These are phyloP conservation scores for Musa acuminata DNA, from an alignment of 176 grass and related monocot species.

Conservation along the genomic window DNA sequence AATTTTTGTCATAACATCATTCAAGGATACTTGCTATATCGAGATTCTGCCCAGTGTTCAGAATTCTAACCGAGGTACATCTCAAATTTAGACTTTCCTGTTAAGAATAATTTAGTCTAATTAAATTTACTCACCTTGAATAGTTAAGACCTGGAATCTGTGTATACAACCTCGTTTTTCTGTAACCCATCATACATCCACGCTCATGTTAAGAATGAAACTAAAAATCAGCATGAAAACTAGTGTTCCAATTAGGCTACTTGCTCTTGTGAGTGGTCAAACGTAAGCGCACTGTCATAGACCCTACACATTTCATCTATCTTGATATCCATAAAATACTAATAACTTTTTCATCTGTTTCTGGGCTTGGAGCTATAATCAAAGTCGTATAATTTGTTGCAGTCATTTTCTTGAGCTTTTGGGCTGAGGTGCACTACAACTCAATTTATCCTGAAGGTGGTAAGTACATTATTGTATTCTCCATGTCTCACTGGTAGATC, in stretches of 20 bases:
- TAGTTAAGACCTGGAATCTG: not conserved
- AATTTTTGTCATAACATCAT: slow-evolving; percentile 76
- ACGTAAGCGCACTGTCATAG: no score
- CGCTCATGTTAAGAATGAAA: not conserved
- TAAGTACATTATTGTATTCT: slow-evolving; percentile 13
- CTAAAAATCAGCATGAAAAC: not conserved
- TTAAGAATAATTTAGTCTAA: not conserved
- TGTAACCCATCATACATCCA: no score
- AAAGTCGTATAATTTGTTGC: slow-evolving; percentile 7
- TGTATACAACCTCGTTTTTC: no score
- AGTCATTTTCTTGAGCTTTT: slow-evolving; percentile 75
- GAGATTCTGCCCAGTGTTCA: slow-evolving; percentile 50
- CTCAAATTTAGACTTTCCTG: not conserved
- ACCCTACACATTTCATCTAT: not conserved
- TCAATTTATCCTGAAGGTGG: slow-evolving; percentile 55
- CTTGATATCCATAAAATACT: not conserved
- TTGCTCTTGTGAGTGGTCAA: not conserved
- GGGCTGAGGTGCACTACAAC: slow-evolving; percentile 75
- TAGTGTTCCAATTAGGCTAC: not conserved
- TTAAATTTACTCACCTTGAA: not conserved
- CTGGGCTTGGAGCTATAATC: not conserved
- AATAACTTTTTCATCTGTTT: not conserved
- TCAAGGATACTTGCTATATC: slow-evolving; percentile 72
- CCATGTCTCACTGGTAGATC: not conserved
- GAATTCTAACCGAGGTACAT: slow-evolving; percentile 59